phyloP scores from a whole-genome alignment of 805 yeast species.

The Candida qinlingensis region DNA sequence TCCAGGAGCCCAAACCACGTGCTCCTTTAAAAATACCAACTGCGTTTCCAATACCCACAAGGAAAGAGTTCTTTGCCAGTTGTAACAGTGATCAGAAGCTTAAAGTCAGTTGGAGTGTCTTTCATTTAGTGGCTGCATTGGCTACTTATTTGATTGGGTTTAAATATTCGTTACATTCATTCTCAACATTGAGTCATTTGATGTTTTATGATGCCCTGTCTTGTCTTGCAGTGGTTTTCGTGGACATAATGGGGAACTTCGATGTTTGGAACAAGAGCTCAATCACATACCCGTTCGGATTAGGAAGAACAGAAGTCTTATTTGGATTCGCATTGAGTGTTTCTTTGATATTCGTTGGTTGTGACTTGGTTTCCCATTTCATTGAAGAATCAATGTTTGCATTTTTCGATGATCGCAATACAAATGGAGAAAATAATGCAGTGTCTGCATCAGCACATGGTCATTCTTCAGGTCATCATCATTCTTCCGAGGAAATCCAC shows the following conservation, averaged over 20 bases:
- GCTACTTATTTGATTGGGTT: conserved; percentile 57
- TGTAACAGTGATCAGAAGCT: conserved; percentile 52
- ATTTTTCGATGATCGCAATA: conserved; percentile 23
- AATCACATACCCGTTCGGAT: conserved; percentile 83
- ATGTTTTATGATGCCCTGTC: conserved; percentile 84
- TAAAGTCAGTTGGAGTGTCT: conserved; percentile 51
- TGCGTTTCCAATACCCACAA: conserved; percentile 39
- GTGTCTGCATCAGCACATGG: conserved; percentile 3
- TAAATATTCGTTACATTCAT: conserved; percentile 47
- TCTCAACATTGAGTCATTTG: conserved; percentile 80
- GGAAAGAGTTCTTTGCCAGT: conserved; percentile 56
- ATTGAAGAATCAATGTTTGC: conserved; percentile 61
- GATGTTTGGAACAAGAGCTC: conserved; percentile 87
- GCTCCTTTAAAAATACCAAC: conserved; percentile 78
- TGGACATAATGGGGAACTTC: conserved; percentile 82
- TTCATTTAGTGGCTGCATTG: conserved; percentile 52
- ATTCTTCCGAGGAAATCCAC: conserved; percentile 22
- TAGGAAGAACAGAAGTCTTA: conserved; percentile 85
- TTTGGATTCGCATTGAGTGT: conserved; percentile 84
- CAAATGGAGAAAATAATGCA: background rate
- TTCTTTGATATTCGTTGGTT: conserved; percentile 83
- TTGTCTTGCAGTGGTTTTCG: conserved; percentile 60
- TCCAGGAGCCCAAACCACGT: conserved; percentile 82
- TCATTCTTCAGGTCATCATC: conserved; percentile 23
- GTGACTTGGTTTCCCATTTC: conserved; percentile 83